Evolutionary conservation across 371 early-diverging fungal species (phyloP).

Genomic region (Mucor lusitanicus): DNA sequence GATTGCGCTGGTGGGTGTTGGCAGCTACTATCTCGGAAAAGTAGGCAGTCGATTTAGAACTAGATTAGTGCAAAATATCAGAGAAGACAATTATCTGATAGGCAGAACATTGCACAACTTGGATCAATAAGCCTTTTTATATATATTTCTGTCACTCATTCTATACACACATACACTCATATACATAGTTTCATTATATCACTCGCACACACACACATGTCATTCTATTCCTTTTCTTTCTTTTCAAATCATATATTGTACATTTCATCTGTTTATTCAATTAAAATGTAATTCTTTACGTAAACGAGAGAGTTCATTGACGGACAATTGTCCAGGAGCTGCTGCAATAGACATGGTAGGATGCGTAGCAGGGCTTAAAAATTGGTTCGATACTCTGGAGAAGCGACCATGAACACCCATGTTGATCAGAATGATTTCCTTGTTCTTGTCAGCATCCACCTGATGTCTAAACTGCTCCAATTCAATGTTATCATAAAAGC

Average conservation of each 20-base stretch:
- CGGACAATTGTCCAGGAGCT: constrained; percentile 90
- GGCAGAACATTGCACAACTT: constrained; percentile 69
- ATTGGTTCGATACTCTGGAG: constrained; percentile 79
- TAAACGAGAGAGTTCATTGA: constrained; percentile 58
- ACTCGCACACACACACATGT: not conserved
- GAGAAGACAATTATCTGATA: constrained; percentile 67
- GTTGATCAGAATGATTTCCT: constrained; percentile 84
- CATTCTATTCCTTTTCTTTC: not conserved
- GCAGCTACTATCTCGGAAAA: constrained; percentile 28
- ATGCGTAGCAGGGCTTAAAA: constrained; percentile 92
- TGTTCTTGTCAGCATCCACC: constrained; percentile 20
- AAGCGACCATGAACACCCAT: constrained; percentile 88
- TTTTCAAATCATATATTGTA: not conserved
- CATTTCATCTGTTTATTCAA: not conserved
- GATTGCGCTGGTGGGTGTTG: constrained; percentile 26
- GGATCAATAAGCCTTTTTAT: constrained; percentile 23
- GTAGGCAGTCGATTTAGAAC: constrained; percentile 33
- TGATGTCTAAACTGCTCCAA: constrained; percentile 58
- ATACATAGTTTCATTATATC: no score
- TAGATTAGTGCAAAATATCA: constrained; percentile 53
- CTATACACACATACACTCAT: not conserved
- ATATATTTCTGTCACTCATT: not conserved
- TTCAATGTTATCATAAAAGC: constrained; percentile 74
- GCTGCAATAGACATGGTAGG: constrained; percentile 69
- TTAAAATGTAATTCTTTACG: constrained; percentile 35